These are phyloP conservation scores for Aspergillus conjunctus DNA, from an alignment of 495 filamentous ascomycete genomes.

Conservation along the genomic window DNA sequence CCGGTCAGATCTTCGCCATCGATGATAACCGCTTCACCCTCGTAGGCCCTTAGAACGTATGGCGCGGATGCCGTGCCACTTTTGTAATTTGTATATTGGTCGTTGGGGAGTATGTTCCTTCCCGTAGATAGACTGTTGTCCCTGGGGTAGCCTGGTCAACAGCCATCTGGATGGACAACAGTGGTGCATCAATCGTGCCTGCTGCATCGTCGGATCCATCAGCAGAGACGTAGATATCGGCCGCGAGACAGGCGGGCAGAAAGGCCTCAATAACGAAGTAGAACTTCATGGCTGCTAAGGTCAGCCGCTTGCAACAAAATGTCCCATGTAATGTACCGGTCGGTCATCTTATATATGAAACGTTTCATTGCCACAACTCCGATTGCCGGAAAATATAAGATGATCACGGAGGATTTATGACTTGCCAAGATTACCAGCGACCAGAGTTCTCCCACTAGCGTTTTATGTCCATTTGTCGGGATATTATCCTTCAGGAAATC, in stretches of 20 bases:
- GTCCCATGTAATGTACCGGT: neutral
- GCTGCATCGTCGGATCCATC: conserved; percentile 22
- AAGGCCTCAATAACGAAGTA: neutral
- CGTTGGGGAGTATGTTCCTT: conserved; percentile 24
- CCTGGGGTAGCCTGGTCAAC: conserved; percentile 21
- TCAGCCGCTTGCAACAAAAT: neutral
- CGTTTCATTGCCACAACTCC: neutral
- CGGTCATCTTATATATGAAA: conserved; percentile 2
- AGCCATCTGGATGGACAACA: conserved; percentile 24
- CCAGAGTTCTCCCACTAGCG: neutral
- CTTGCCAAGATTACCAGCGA: conserved; percentile 11
- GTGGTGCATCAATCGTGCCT: conserved; percentile 16
- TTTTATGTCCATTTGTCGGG: conserved; percentile 7
- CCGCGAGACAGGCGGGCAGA: conserved; percentile 14
- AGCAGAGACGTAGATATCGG: conserved; percentile 25
- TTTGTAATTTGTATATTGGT: conserved; percentile 26
- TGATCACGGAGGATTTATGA: conserved; percentile 13
- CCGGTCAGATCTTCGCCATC: conserved; percentile 24
- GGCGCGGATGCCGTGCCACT: conserved; percentile 20
- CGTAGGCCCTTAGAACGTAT: conserved; percentile 19
- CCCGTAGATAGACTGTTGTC: conserved; percentile 23
- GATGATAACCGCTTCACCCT: conserved; percentile 21
- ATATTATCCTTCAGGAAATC: neutral
- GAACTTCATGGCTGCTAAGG: conserved; percentile 1
- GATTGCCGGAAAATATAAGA: conserved; percentile 21